phyloP scores from a whole-genome alignment of 2,329 filamentous ascomycete genomes.

The Phialophora chinensis region DNA sequence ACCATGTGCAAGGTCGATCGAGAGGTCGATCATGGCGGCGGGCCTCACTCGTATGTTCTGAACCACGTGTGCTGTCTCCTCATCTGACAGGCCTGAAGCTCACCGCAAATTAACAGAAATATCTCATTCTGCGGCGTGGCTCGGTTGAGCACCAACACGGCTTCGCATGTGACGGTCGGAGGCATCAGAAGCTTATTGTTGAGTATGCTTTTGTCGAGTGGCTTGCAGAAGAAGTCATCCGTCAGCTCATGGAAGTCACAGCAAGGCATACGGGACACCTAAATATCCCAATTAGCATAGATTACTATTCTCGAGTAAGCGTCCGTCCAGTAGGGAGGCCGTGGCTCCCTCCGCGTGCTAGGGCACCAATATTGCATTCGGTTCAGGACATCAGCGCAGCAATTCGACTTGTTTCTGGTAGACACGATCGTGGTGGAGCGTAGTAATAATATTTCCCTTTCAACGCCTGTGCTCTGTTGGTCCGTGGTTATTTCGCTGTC shows the following conservation, averaged over 20 bases:
- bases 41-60: background rate
- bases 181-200: background rate
- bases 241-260: background rate
- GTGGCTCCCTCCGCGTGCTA: too few relatives aligned
- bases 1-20: background rate
- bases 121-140: background rate
- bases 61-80: background rate
- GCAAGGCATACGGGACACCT: too few relatives aligned
- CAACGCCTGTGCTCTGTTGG: background rate
- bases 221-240: background rate
- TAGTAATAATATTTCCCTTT: background rate
- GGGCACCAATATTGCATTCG: too few relatives aligned
- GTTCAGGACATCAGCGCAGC: background rate
- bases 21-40: background rate
- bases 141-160: background rate
- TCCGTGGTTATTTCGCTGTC: slow-evolving; percentile 59
- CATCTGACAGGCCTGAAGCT: background rate
- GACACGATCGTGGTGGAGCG: background rate
- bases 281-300: background rate
- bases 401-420: background rate
- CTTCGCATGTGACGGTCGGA: background rate
- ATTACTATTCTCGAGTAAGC: background rate
- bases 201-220: background rate
- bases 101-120: background rate
- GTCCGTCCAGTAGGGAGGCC: background rate